phyloP scores from a whole-genome alignment of 1,284 basidiomycete genomes.

The Gomphus bonarii region DNA sequence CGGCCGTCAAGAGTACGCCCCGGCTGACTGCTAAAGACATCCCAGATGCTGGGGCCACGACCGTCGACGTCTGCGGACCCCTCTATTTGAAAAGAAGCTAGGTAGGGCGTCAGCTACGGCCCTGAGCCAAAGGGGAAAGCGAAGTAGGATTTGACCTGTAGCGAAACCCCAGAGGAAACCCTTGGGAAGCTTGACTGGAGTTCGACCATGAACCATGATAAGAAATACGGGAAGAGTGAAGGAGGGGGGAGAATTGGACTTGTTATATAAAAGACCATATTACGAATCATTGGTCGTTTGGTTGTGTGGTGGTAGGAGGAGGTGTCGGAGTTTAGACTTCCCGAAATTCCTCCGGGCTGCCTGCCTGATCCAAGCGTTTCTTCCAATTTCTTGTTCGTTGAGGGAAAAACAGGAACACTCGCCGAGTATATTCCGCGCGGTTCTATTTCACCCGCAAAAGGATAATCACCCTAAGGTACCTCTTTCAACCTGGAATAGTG shows the following conservation, averaged over 20 bases:
- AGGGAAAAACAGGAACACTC: neutral
- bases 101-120: slow-evolving; percentile 6
- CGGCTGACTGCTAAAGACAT: slow-evolving; percentile 56
- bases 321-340: slow-evolving; percentile 6
- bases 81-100: slow-evolving; percentile 61
- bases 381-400: neutral
- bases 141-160: slow-evolving; percentile 37
- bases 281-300: neutral
- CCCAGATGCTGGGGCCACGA: slow-evolving; percentile 64
- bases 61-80: slow-evolving; percentile 47
- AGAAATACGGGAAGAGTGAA: neutral
- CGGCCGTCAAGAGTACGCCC: slow-evolving; percentile 58
- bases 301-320: neutral
- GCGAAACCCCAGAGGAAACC: slow-evolving; percentile 68
- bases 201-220: neutral
- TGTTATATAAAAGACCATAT: slow-evolving; percentile 8
- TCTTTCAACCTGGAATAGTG: neutral
- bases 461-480: neutral
- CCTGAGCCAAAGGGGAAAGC: neutral
- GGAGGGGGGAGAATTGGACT: neutral
- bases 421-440: slow-evolving; percentile 9
- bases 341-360: slow-evolving; percentile 6
- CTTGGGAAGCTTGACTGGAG: slow-evolving; percentile 27
- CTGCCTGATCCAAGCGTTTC: neutral
- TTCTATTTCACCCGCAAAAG: neutral